Base-by-base conservation (phyloP, 306 rosid species). In the Sesbania bispinosa region DNA sequence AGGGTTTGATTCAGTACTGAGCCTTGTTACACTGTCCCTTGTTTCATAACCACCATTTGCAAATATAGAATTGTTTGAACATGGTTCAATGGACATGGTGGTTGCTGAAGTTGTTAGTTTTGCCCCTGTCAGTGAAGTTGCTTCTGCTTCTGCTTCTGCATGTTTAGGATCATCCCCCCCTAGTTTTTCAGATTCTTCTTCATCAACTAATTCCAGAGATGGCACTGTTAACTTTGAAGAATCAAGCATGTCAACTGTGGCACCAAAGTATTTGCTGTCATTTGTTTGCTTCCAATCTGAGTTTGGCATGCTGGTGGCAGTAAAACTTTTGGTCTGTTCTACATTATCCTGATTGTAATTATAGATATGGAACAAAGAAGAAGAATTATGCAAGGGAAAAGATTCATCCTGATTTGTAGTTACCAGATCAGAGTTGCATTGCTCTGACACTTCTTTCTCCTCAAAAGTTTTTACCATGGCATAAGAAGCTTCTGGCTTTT, bases 1-100 rank as follows among this genome's bases (percentile, higher is more conserved):
- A 45, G 91, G 50, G 74, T 84, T 85, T 27, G 89, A 90, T 80
- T 86, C 93, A 35, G 85, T 83, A 80, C 97, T 88, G 32, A 77
- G 69, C 84, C 95, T 86, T 80, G 83, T 69, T 65, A 54, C 13
- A 71, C 79, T 79, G 45, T 89, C 90, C 55, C 70, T 76, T 71
- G 79, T 55, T 70, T 83, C 88, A 83, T 64, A 72, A 35, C 59
- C 70, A 51, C 80, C 67, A 60, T 70, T 72, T 79, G 43, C 74
- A 72, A 78, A 29, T 46, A 46, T 15, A 55, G 75, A 53, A 61
- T 48, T 77, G 59, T 42, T 53, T 41, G 55, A 45, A 54, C 14
- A 55, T 16, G 39, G 54, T 68, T 53, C 82, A 53, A 11, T 51
- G 63, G 80, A 64, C 36, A 50, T 68, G 36, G 51, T 79, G 30